phyloP scores from a whole-genome alignment of 2,329 filamentous ascomycete genomes.

The Dactylella cylindrospora region DNA sequence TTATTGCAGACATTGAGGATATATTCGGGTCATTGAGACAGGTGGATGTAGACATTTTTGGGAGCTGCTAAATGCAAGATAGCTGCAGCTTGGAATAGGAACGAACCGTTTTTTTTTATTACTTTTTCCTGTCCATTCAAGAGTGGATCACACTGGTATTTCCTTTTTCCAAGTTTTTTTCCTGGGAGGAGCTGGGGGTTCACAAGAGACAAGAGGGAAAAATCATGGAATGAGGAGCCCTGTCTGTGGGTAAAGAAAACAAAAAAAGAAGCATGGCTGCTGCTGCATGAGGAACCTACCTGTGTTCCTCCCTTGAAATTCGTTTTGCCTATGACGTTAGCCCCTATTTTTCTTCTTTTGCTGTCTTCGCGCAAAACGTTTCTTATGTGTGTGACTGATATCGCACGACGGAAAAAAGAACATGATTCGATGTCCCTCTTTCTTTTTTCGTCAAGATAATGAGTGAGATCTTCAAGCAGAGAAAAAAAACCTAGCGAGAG shows the following conservation, averaged over 20 bases:
- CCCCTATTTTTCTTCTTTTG: slow-evolving; percentile 16
- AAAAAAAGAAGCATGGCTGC: background rate
- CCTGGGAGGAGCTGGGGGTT: background rate
- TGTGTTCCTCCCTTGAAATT: background rate
- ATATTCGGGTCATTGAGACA: background rate
- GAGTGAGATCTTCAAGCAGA: background rate
- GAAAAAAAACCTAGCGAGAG: no score
- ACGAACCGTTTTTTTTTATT: no score
- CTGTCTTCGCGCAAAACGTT: slow-evolving; percentile 4
- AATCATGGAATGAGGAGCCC: background rate
- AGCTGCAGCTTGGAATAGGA: no score
- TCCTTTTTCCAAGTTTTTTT: background rate
- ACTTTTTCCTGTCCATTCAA: background rate
- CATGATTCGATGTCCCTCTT: background rate
- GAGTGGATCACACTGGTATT: no score
- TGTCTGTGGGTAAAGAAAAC: background rate
- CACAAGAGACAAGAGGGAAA: no score
- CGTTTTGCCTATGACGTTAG: slow-evolving; percentile 41
- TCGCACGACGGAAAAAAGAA: background rate
- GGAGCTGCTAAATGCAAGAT: slow-evolving; percentile 2
- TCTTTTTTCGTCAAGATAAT: no score
- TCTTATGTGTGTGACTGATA: background rate
- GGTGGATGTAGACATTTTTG: background rate
- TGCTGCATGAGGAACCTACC: slow-evolving; percentile 4
- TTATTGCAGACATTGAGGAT: slow-evolving; percentile 13